Percentiles rank a stretch among this genome's conserved stretches.
These are phyloP conservation scores for Falciphora oryzae DNA, from an alignment of 2,329 filamentous ascomycete species.

Conservation along the genomic window DNA sequence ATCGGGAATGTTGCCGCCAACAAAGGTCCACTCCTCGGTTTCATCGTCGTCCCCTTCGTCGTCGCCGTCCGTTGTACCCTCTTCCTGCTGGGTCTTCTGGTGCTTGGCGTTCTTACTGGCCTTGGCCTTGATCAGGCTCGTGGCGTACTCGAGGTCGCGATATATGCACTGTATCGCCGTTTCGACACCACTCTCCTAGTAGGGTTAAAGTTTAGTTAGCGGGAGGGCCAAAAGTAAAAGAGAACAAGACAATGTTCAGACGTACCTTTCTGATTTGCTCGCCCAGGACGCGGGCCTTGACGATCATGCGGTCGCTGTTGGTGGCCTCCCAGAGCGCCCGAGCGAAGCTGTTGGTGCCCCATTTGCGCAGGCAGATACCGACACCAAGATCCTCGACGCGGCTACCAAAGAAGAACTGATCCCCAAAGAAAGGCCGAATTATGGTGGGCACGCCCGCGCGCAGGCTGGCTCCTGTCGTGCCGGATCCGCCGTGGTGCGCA, in stretches of 20 bases:
- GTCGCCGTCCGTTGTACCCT: background rate
- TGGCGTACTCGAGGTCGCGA: constrained; percentile 89
- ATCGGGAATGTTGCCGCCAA: constrained; percentile 5
- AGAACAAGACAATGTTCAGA: constrained; percentile 13
- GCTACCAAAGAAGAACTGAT: constrained; percentile 92
- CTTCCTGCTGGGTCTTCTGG: background rate
- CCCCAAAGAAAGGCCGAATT: constrained; percentile 94
- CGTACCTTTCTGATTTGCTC: constrained; percentile 81
- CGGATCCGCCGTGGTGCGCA: constrained; percentile 89
- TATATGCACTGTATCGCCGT: constrained; percentile 90
- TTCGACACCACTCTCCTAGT: constrained; percentile 81
- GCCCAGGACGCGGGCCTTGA: constrained; percentile 75
- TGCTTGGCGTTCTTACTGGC: constrained; percentile 40
- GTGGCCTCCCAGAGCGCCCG: constrained; percentile 87
- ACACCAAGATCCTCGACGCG: constrained; percentile 91
- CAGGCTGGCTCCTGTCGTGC: constrained; percentile 89
- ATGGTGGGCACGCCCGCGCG: constrained; percentile 90
- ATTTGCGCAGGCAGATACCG: constrained; percentile 80
- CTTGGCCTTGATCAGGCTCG: constrained; percentile 68
- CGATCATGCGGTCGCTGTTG: constrained; percentile 84
- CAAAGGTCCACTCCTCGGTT: constrained; percentile 11
- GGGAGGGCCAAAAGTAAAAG: background rate
- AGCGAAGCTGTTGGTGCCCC: constrained; percentile 81
- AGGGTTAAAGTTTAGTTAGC: constrained; percentile 23
- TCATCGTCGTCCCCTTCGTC: constrained; percentile 6